Base-by-base conservation (phyloP, 2,329 filamentous ascomycete genomes). In the Chrysosporium keratinophilum region DNA sequence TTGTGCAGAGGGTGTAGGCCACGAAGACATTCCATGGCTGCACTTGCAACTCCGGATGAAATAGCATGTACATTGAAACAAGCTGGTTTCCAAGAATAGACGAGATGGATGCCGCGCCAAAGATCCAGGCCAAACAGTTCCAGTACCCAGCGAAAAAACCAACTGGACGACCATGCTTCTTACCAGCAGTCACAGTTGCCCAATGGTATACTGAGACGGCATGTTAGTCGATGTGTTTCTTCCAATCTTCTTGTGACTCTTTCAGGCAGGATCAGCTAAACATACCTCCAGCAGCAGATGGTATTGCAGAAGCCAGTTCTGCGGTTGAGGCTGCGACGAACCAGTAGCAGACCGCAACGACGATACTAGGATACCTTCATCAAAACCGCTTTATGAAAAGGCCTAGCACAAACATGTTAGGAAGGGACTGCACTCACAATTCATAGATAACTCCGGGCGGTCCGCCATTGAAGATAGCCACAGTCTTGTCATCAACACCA, bases 371-470 rank as follows among this genome's bases (percentile, higher is more conserved):
- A 11, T 42, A 19, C 10, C 34, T 15, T 40, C 15, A 40, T 15
- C 2, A 39, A 28, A 9, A 33, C 7, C 14, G 11, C 10, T 12
- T 33, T 34, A 34, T 28, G 19, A 46, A 41, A 3, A 7, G 23
- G 6, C n/a, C 11, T 15, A n/a, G 34, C 2, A 46, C 31, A 12
- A 20, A 31, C 11, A n/a, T 9, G 31, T 45, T 45, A 2, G 14
- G 23, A 31, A 9, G n/a, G n/a, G 20, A 28, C 17, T 51, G 35
- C 20, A 52, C 62, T 56, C 64, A 71, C 69, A 83, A 82, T 67
- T 83, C 81, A 65, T 82, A 84, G 1, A 84, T 67, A 0, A 82
- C 76, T 12, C 80, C 80, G 0, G 81, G 76, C 0, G 79, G 77
- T 0, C 81, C 81, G 57, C 81, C 81, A 66, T 84, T 83, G 62